Evolutionary conservation across 805 yeast genomes (phyloP).

Genomic region (Pichia kluyveri): DNA sequence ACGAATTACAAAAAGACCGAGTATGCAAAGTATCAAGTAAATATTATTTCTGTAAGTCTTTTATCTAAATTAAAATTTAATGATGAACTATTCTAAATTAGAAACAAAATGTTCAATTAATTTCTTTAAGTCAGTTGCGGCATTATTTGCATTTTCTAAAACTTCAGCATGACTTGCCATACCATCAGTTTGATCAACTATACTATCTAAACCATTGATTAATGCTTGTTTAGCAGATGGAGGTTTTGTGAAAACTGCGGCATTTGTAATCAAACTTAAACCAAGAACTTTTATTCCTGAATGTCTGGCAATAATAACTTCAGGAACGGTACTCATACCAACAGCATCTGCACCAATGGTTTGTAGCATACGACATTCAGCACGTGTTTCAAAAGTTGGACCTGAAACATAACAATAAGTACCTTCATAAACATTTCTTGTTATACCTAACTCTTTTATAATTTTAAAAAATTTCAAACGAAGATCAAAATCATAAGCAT

Average conservation of each 20-base stretch:
- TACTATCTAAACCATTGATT: conserved; percentile 15
- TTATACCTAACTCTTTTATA: conserved; percentile 36
- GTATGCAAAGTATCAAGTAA: too few species aligned
- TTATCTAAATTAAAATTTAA: background rate
- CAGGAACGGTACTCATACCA: conserved; percentile 98
- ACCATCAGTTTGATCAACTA: conserved; percentile 42
- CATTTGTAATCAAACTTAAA: conserved; percentile 77
- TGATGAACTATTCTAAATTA: background rate
- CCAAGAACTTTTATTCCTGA: conserved; percentile 78
- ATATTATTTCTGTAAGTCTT: background rate
- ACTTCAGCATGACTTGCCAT: conserved; percentile 93
- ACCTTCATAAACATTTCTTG: conserved; percentile 76
- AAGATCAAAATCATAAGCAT: conserved; percentile 75
- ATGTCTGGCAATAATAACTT: conserved; percentile 87
- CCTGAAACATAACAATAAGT: conserved; percentile 81
- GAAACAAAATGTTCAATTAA: conserved; percentile 53
- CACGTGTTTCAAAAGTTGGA: conserved; percentile 88
- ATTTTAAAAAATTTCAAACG: conserved; percentile 51
- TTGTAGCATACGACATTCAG: conserved; percentile 74
- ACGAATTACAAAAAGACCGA: too few species aligned
- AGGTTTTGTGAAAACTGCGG: conserved; percentile 62
- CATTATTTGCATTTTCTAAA: conserved; percentile 67
- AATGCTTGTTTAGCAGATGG: conserved; percentile 50
- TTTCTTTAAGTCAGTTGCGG: conserved; percentile 70
- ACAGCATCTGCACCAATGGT: conserved; percentile 84